phyloP scores from a whole-genome alignment of 805 yeast genomes.

The Ogataea nitratoaversa region DNA sequence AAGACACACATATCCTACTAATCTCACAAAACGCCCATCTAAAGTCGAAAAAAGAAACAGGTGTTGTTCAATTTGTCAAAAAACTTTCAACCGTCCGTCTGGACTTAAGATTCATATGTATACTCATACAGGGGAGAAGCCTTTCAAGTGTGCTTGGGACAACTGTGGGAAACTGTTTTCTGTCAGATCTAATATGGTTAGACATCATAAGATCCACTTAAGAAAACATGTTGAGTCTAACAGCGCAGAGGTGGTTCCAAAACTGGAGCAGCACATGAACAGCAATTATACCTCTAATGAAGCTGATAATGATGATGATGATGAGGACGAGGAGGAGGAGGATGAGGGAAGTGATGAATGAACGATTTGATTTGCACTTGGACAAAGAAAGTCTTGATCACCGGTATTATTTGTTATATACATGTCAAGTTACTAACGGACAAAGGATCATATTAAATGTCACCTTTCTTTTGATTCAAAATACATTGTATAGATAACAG shows the following conservation, averaged over 20 bases:
- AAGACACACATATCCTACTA: slow-evolving; percentile 11
- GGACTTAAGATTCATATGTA: slow-evolving; percentile 75
- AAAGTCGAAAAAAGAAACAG: slow-evolving; percentile 14
- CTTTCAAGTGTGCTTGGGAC: slow-evolving; percentile 57
- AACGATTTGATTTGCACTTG: neutral
- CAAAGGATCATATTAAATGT: too few relatives aligned
- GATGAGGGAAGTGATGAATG: slow-evolving; percentile 2
- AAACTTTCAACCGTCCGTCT: slow-evolving; percentile 78
- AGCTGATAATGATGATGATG: neutral
- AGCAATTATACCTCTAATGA: neutral
- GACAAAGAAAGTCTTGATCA: too few relatives aligned
- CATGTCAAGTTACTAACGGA: too few relatives aligned
- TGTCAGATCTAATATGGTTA: slow-evolving; percentile 74
- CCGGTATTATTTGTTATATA: too few relatives aligned
- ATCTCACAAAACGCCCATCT: slow-evolving; percentile 2
- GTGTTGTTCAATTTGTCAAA: slow-evolving; percentile 54
- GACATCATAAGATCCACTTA: slow-evolving; percentile 69
- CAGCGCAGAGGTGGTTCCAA: slow-evolving; percentile 4
- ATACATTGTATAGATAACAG: too few relatives aligned
- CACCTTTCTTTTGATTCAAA: too few relatives aligned
- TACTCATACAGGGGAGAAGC: slow-evolving; percentile 81
- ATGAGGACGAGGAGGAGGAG: slow-evolving; percentile 1
- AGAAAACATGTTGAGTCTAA: slow-evolving; percentile 20
- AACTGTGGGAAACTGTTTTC: slow-evolving; percentile 68
- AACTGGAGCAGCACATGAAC: neutral